Percentiles rank a stretch among this genome's conserved stretches.
Conservation (phyloP, 306 rosid genomes). For the Mimosa bimucronata region DNA sequence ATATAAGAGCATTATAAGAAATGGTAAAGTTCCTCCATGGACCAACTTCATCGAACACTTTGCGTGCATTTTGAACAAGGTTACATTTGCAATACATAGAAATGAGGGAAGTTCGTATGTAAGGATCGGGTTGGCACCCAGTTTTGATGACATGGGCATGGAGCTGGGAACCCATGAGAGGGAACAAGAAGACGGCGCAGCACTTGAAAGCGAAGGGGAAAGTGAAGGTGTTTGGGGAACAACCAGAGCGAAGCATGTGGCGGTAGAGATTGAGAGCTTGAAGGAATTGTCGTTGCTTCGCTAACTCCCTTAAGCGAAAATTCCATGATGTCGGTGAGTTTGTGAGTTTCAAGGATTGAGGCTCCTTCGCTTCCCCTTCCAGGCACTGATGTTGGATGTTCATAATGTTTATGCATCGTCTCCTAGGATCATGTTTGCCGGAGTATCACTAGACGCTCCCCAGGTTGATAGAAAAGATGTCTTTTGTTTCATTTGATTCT, state of each 20-base stretch:
- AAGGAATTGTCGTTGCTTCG: slow-evolving; percentile 63
- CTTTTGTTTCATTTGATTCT: neutral
- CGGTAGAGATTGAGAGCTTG: slow-evolving; percentile 68
- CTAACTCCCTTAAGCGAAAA: slow-evolving; percentile 58
- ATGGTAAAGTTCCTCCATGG: slow-evolving; percentile 47
- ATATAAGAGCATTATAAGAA: slow-evolving; percentile 77
- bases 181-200: slow-evolving; percentile 68
- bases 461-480: neutral
- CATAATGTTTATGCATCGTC: neutral
- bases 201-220: slow-evolving; percentile 89
- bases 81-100: slow-evolving; percentile 61
- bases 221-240: slow-evolving; percentile 71
- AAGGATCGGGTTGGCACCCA: slow-evolving; percentile 76
- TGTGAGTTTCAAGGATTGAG: neutral
- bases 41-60: slow-evolving; percentile 69
- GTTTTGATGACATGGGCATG: slow-evolving; percentile 75
- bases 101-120: slow-evolving; percentile 70
- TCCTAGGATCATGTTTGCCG: neutral
- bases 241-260: slow-evolving; percentile 75
- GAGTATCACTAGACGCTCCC: neutral
- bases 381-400: neutral
- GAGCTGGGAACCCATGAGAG: slow-evolving; percentile 59
- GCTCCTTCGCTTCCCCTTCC: neutral
- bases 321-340: slow-evolving; percentile 65
- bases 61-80: slow-evolving; percentile 50